Evolutionary conservation across 208 protist genomes (phyloP).

Genomic region (Crithidia expoeki): DNA sequence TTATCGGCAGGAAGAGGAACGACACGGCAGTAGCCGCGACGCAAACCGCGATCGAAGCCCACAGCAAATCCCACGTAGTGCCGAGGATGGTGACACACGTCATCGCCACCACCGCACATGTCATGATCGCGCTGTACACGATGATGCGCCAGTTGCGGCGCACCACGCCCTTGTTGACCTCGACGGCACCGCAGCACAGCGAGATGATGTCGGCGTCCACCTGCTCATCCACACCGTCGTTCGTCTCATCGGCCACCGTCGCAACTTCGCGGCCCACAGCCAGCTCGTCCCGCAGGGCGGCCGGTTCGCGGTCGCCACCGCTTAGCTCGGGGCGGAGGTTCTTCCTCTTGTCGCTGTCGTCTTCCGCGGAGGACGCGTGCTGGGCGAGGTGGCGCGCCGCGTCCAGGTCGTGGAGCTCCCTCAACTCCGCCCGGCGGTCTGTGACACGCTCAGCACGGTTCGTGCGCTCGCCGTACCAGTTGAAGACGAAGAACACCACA

Average conservation of each 20-base stretch:
- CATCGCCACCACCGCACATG: slow-evolving; percentile 24
- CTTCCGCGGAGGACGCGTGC: too few relatives aligned
- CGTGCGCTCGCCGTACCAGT: too few relatives aligned
- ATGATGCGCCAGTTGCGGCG: slow-evolving; percentile 30
- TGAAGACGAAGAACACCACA: too few relatives aligned
- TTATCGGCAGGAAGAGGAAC: slow-evolving; percentile 31
- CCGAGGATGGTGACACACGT: slow-evolving; percentile 25
- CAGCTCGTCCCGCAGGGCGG: not conserved
- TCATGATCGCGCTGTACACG: slow-evolving; percentile 36
- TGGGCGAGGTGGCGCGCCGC: too few relatives aligned
- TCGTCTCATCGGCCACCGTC: slow-evolving; percentile 3
- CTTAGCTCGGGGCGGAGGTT: too few relatives aligned
- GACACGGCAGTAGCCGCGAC: slow-evolving; percentile 20
- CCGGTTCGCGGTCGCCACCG: too few relatives aligned
- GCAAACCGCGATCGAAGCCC: slow-evolving; percentile 12
- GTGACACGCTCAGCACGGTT: too few relatives aligned
- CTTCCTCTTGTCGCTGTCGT: too few relatives aligned
- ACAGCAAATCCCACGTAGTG: slow-evolving; percentile 17
- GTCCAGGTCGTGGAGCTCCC: too few relatives aligned
- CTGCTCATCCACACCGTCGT: not conserved
- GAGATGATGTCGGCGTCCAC: slow-evolving; percentile 28
- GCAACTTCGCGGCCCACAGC: not conserved
- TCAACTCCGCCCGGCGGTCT: too few relatives aligned
- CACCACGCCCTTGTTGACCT: slow-evolving; percentile 32
- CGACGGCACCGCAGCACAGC: slow-evolving; percentile 16